A percentile compares a stretch with the other conserved stretches of the same genome.
These are phyloP conservation scores for Polyporus arcularius DNA, from an alignment of 768 basidiomycete species.

Conservation along the genomic window DNA sequence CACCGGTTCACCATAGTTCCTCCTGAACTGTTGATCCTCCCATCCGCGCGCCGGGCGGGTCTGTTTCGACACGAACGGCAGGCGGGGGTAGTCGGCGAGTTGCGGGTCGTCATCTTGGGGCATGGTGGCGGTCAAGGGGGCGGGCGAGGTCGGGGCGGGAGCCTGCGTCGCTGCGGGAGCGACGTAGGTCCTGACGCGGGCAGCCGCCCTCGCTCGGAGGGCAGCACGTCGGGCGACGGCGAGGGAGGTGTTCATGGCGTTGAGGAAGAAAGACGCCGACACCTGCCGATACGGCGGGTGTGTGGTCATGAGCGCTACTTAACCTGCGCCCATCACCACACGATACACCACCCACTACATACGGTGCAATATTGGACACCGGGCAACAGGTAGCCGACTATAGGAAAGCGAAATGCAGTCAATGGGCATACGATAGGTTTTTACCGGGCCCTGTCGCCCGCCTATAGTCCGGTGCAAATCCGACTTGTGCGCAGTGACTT, in stretches of 20 bases:
- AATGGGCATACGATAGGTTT: too few relatives aligned
- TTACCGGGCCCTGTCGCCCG: too few relatives aligned
- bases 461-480: too few relatives aligned
- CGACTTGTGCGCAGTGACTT: too few relatives aligned
- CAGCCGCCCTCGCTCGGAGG: slow-evolving; percentile 18
- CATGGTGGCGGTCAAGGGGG: slow-evolving; percentile 16
- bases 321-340: too few relatives aligned
- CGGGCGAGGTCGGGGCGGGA: slow-evolving; percentile 25
- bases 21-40: slow-evolving; percentile 74
- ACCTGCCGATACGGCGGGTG: neutral
- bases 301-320: neutral
- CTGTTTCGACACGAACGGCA: slow-evolving; percentile 69
- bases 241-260: slow-evolving; percentile 37
- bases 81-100: slow-evolving; percentile 69
- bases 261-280: slow-evolving; percentile 8
- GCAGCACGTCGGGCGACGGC: slow-evolving; percentile 40
- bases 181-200: slow-evolving; percentile 27
- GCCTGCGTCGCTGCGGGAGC: slow-evolving; percentile 23
- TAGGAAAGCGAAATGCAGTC: too few relatives aligned
- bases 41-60: slow-evolving; percentile 65
- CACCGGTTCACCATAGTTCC: slow-evolving; percentile 82
- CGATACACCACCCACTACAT: too few relatives aligned
- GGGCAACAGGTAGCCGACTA: too few relatives aligned
- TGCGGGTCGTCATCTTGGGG: slow-evolving; percentile 58
- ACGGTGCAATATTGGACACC: too few relatives aligned